Base-by-base conservation (phyloP, 106 monocot genomes). In the Dendrobium catenatum region DNA sequence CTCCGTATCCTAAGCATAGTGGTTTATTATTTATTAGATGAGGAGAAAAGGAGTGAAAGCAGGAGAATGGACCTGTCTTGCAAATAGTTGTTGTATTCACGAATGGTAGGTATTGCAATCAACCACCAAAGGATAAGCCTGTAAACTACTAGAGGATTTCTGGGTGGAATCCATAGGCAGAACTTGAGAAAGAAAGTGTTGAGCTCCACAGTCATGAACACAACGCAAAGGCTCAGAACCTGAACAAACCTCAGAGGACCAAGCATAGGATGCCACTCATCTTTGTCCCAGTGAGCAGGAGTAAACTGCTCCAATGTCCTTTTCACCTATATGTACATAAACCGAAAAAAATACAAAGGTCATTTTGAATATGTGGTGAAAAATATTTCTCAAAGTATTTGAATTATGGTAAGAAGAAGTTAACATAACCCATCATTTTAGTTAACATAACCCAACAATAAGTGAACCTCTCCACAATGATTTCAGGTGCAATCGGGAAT, bases 181-280 rank as follows among this genome's bases (percentile, higher is more conserved):
- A 96, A 96, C 82, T 96, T 96, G 79, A 96, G 90, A 79, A 96
- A 96, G 80, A 96, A 96, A 2, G 96, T 96, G 58, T 96, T 96
- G 55, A 96, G 84, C 82, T 96, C 96, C 18, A 96, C 96, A 0
- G 86, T 92, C 96, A 96, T 92, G 79, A 96, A 96, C 8, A 90
- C 85, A 29, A 94, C 74, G 80, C 96, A 96, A 33, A 96, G 89
- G 79, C 77, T 83, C 22, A 94, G 79, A 77, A 96, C 96, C 83
- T 96, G 96, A 61, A 94, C 79, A 78, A 96, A 96, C 83, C 96
- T 87, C 96, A 94, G 91, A 24, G 96, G 96, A 13, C 96, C 94
- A n/a, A 89, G 86, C 33, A 94, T 81, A 51, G 96, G 96, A 48
- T 89, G 84, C 96, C 96, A 96, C 55, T 94, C 88, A 80, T 96